Conservation (phyloP, 345 rosid genomes). For the Murraya paniculata region DNA sequence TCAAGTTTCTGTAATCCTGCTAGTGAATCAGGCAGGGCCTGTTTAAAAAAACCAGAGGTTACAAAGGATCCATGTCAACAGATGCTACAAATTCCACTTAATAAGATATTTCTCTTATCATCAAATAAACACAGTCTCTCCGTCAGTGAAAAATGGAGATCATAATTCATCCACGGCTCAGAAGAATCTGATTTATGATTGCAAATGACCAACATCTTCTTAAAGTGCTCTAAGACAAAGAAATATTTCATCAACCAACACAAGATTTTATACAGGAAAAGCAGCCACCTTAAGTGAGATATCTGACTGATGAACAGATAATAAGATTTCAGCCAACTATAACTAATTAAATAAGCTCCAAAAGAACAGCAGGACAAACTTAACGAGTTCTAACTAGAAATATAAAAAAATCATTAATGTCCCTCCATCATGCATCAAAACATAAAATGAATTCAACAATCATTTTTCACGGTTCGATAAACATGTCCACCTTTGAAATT, state of each 20-base stretch:
- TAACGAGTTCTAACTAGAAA: background rate
- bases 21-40: conserved; percentile 88
- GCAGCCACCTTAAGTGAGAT: background rate
- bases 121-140: background rate
- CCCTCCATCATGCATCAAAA: background rate
- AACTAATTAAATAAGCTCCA: background rate
- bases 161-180: background rate
- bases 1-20: conserved; percentile 70
- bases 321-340: background rate
- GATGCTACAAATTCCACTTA: background rate
- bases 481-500: background rate
- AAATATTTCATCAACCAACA: background rate
- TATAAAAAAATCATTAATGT: background rate
- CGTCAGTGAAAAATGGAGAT: background rate
- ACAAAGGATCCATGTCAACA: background rate
- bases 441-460: background rate
- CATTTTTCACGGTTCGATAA: background rate
- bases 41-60: conserved; percentile 11
- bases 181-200: background rate
- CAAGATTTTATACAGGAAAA: background rate
- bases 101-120: background rate
- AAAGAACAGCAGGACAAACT: background rate
- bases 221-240: background rate
- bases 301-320: background rate
- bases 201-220: background rate